Conservation (phyloP, 2,329 filamentous ascomycete species). For the Ceratocystis destructans region DNA sequence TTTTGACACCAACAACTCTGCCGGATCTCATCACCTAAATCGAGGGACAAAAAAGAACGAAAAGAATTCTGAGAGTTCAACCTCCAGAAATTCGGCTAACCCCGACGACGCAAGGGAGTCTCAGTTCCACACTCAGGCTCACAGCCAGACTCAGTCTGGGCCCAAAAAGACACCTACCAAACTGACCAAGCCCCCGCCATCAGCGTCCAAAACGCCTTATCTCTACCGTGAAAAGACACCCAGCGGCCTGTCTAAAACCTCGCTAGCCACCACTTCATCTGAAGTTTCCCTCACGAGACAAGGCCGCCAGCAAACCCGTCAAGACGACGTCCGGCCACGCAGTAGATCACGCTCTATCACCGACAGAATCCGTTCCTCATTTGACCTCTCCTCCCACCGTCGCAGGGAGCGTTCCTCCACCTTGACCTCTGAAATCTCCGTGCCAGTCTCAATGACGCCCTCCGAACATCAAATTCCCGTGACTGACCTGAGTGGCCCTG, state of each 20-base stretch:
- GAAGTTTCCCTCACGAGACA: background rate
- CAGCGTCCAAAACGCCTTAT: conserved; percentile 18
- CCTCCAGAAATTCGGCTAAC: background rate
- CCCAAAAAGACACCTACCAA: background rate
- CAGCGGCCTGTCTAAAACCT: background rate
- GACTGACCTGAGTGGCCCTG: conserved; percentile 16
- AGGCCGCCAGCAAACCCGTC: background rate
- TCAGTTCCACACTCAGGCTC: conserved; percentile 1
- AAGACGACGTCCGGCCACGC: conserved; percentile 9
- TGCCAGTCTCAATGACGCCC: conserved; percentile 11
- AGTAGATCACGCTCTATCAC: conserved; percentile 16
- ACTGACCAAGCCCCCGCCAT: conserved; percentile 17
- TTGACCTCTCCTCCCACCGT: conserved; percentile 13
- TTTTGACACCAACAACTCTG: background rate
- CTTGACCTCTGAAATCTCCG: conserved; percentile 12
- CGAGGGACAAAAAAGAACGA: background rate
- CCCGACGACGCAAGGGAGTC: background rate
- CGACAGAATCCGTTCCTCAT: conserved; percentile 14
- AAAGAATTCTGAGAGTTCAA: background rate
- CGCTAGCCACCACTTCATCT: background rate
- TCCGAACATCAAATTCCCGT: conserved; percentile 16
- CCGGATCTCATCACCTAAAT: background rate
- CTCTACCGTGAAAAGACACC: conserved; percentile 11
- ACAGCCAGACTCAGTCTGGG: background rate
- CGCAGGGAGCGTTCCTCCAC: conserved; percentile 8